phyloP scores from a whole-genome alignment of 2,329 filamentous ascomycete species.

The Fusarium robinianum region DNA sequence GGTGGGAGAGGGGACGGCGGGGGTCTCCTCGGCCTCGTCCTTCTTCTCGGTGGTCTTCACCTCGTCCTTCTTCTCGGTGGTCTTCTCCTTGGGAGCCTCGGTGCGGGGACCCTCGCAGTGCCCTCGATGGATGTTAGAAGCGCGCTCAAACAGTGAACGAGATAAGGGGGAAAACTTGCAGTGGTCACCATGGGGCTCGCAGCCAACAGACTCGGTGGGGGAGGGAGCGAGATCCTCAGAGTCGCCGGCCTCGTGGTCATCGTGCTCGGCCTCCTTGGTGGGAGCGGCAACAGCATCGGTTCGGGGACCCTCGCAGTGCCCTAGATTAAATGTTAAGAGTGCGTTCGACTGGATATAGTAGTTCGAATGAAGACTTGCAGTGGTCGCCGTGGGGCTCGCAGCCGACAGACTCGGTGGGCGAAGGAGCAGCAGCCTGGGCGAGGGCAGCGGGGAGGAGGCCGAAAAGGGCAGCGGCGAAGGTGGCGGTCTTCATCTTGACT shows the following conservation, averaged over 20 bases:
- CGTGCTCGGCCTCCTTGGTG: slow-evolving; percentile 4
- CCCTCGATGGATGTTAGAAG: not conserved
- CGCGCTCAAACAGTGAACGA: not conserved
- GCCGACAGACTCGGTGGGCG: slow-evolving; percentile 28
- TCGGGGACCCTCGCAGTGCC: slow-evolving; percentile 16
- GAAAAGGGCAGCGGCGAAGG: slow-evolving; percentile 30
- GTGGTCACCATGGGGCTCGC: slow-evolving; percentile 19
- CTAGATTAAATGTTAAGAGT: too few relatives aligned
- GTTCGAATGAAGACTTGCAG: not conserved
- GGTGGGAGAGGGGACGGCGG: slow-evolving; percentile 2
- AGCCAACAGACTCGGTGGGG: slow-evolving; percentile 19
- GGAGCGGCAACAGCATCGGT: slow-evolving; percentile 4
- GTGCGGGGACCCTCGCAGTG: slow-evolving; percentile 17
- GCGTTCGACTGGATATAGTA: too few relatives aligned
- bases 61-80: not conserved
- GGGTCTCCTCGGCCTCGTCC: slow-evolving; percentile 3
- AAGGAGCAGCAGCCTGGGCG: slow-evolving; percentile 26
- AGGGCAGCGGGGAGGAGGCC: slow-evolving; percentile 29
- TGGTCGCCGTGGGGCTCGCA: slow-evolving; percentile 26
- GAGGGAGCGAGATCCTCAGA: not conserved
- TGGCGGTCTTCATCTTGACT: slow-evolving; percentile 32
- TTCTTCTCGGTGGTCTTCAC: slow-evolving; percentile 9
- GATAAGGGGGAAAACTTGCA: not conserved
- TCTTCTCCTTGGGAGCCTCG: too few relatives aligned
- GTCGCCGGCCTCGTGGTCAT: slow-evolving; percentile 2